Evolutionary conservation across 2,329 filamentous ascomycete genomes (phyloP).

Genomic region (Elsinoe australis): DNA sequence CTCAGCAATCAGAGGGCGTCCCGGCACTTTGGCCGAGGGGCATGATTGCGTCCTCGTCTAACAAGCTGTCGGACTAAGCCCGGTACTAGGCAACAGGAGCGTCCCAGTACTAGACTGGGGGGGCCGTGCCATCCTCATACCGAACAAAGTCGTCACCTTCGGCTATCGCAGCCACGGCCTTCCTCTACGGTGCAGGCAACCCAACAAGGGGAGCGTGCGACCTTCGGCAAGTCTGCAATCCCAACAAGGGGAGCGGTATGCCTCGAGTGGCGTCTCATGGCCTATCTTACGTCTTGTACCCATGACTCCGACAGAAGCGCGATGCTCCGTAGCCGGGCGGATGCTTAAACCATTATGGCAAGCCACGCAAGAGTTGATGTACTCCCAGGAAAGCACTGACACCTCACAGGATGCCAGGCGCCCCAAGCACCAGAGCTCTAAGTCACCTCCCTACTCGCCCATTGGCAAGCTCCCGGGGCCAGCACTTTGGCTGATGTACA

Average conservation of each 20-base stretch:
- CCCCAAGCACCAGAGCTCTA: neutral
- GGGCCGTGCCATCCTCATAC: no score
- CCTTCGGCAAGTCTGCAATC: neutral
- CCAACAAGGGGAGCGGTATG: neutral
- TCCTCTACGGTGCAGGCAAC: no score
- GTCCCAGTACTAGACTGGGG: no score
- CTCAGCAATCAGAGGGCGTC: slow-evolving; percentile 7
- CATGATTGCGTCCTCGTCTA: no score
- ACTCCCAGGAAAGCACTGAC: neutral
- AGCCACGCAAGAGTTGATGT: neutral
- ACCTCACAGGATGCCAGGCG: neutral
- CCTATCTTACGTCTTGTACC: neutral
- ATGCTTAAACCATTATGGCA: neutral
- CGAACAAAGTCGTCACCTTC: no score
- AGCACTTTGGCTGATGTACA: neutral
- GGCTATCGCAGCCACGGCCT: no score
- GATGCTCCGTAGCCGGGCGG: neutral
- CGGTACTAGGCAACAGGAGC: no score
- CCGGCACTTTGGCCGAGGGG: slow-evolving; percentile 4
- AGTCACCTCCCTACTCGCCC: no score
- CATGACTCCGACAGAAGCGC: neutral
- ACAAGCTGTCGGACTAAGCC: no score
- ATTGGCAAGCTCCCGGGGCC: no score
- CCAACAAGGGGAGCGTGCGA: no score
- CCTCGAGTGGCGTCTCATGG: neutral